These are phyloP conservation scores for Nymphaea colorata DNA, from an alignment of 164 flowering plant genomes.

Conservation along the genomic window DNA sequence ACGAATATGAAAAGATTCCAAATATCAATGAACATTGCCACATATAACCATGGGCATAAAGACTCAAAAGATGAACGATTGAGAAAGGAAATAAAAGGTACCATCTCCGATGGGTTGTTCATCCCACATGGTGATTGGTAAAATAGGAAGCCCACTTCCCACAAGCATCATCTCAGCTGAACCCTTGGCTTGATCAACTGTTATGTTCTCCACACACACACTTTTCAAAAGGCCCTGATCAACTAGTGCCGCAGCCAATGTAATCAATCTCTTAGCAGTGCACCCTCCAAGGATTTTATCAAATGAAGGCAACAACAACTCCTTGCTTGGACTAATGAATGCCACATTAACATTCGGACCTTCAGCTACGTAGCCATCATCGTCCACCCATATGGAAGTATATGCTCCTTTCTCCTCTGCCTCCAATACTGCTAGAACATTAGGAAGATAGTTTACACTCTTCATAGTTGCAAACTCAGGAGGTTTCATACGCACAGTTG, in stretches of 20 bases:
- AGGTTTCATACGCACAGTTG: constrained; percentile 64
- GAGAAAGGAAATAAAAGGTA: constrained; percentile 10
- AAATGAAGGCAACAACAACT: constrained; percentile 59
- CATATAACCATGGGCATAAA: neutral
- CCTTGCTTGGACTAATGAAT: constrained; percentile 54
- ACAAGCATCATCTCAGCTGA: constrained; percentile 79
- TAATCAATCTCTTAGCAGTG: constrained; percentile 72
- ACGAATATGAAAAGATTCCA: neutral
- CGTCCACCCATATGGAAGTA: constrained; percentile 84
- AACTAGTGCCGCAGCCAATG: constrained; percentile 59
- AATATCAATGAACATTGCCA: neutral
- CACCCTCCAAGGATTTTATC: constrained; percentile 78
- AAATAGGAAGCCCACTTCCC: constrained; percentile 72
- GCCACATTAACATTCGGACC: constrained; percentile 90
- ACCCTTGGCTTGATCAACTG: constrained; percentile 50
- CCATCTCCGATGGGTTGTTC: constrained; percentile 74
- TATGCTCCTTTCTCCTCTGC: constrained; percentile 75
- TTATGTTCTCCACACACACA: constrained; percentile 35
- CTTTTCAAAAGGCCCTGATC: constrained; percentile 47
- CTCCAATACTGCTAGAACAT: constrained; percentile 64
- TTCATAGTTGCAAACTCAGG: constrained; percentile 73
- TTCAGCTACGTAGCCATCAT: constrained; percentile 71
- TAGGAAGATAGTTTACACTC: constrained; percentile 89
- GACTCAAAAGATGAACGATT: neutral
- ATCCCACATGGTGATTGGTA: constrained; percentile 77